Conservation (phyloP, 148 eudicot genomes). For the Cornus suecica region DNA sequence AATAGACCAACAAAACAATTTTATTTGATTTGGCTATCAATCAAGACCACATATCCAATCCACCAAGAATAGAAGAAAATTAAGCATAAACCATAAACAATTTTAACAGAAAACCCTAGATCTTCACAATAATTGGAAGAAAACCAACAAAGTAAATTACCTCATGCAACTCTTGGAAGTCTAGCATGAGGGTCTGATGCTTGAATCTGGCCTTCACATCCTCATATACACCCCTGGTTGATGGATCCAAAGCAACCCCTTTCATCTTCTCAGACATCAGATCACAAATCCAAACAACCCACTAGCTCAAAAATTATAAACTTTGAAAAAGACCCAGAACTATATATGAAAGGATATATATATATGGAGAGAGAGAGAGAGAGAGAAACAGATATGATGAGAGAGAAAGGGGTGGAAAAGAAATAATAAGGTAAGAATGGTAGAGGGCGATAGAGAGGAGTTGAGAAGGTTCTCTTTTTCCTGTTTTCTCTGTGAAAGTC, state of each 20-base stretch:
- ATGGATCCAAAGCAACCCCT: conserved; percentile 30
- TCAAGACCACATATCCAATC: too few species aligned
- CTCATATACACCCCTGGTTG: conserved; percentile 16
- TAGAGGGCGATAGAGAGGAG: background rate
- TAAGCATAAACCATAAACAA: background rate
- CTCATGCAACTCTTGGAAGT: conserved; percentile 33
- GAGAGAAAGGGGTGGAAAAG: conserved; percentile 11
- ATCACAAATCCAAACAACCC: conserved; percentile 14
- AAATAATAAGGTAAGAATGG: conserved; percentile 17
- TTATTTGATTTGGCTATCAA: too few species aligned
- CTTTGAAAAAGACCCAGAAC: background rate
- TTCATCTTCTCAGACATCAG: conserved; percentile 46
- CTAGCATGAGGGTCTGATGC: conserved; percentile 41
- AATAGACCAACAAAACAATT: too few species aligned
- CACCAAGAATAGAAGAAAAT: background rate
- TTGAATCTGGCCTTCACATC: conserved; percentile 32
- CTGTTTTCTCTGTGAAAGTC: conserved; percentile 23
- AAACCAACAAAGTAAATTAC: conserved; percentile 21
- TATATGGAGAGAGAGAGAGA: conserved; percentile 11
- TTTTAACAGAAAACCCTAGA: conserved; percentile 5
- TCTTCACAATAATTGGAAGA: conserved; percentile 12
- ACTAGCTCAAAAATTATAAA: background rate
- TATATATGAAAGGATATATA: background rate
- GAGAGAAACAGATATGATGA: background rate
- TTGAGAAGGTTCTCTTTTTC: conserved; percentile 23